phyloP scores from a whole-genome alignment of 805 yeast genomes.

The Starmerella tilneyi region DNA sequence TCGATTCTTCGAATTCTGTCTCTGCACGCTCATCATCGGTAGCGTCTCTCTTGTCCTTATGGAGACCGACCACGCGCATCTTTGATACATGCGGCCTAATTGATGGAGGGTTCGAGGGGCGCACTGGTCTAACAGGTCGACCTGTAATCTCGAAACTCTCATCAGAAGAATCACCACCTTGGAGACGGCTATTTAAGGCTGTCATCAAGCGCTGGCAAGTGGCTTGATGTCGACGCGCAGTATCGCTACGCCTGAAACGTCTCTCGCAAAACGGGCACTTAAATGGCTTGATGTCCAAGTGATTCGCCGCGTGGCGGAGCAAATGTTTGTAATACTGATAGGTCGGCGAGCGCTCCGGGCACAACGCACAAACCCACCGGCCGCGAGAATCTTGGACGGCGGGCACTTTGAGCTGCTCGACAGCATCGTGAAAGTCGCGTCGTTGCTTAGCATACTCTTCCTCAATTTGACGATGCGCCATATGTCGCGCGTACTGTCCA shows the following conservation, averaged over 20 bases:
- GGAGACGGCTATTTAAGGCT: neutral
- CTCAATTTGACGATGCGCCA: conserved; percentile 9
- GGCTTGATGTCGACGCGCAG: conserved; percentile 13
- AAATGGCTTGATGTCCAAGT: conserved; percentile 9
- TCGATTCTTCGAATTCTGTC: too few relatives aligned
- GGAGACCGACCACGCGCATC: conserved; percentile 1
- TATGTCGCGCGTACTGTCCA: conserved; percentile 1
- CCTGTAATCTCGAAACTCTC: conserved; percentile 1
- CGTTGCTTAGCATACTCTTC: conserved; percentile 14
- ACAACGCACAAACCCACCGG: conserved; percentile 9
- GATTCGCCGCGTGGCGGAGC: conserved; percentile 13
- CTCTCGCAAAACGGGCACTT: conserved; percentile 13
- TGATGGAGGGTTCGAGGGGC: neutral
- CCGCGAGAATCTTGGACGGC: conserved; percentile 6
- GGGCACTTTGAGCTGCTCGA: conserved; percentile 10
- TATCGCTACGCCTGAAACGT: conserved; percentile 11
- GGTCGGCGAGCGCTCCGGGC: conserved; percentile 5
- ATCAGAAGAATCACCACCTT: neutral
- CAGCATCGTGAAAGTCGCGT: conserved; percentile 10
- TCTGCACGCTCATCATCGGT: too few relatives aligned
- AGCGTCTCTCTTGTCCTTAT: neutral
- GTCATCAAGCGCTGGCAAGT: conserved; percentile 7
- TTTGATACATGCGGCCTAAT: neutral
- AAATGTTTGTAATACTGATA: conserved; percentile 8
- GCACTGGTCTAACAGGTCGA: neutral